Base-by-base conservation (phyloP, 2,329 filamentous ascomycete genomes). In the Colletotrichum cuscutae region DNA sequence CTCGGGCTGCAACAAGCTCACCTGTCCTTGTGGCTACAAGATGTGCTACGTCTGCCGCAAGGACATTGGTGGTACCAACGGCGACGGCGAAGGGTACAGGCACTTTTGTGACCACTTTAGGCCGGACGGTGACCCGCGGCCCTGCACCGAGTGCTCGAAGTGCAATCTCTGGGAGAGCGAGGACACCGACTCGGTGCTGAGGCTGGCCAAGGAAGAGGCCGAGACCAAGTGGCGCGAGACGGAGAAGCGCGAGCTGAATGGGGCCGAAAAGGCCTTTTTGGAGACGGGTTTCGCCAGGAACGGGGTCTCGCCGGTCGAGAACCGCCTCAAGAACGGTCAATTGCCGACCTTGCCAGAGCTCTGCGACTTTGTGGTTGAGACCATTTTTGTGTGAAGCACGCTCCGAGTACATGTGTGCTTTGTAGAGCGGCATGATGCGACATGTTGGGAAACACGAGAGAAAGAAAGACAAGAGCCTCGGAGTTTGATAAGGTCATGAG, bases 51-150 rank as follows among this genome's bases (percentile, higher is more conserved):
- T 98, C 59, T 99, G 97, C 82, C 94, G 97, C 53, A 92, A 92
- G 76, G 92, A 94, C 78, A 90, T 93, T 59, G 85, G 87, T 68
- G 85, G 89, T 62, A 74, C 77, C 46, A 82, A 77, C 15, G 80
- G 78, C 13, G 76, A 80, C 32, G 82, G 82, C 60, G 92, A 95
- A 80, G 95, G 96, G 0, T 98, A 99, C 82, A 88, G 91, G 52
- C 97, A 99, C 82, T 99, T 98, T 79, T 99, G 97, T 81, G 94
- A 98, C 80, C 97, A 98, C 83, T 98, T 98, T 81, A 89, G 97
- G 9, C 92, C 94, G 11, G 89, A 93, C 74, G 94, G 93, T 0
- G 95, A 95, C 61, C 86, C 87, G 24, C 89, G 89, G 15, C 86
- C 87, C 15, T 99, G 97, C 81, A 87, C 82, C 1, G 91, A 97